Conservation (phyloP, 352 stramenopile species). For the Globisporangium polare region DNA sequence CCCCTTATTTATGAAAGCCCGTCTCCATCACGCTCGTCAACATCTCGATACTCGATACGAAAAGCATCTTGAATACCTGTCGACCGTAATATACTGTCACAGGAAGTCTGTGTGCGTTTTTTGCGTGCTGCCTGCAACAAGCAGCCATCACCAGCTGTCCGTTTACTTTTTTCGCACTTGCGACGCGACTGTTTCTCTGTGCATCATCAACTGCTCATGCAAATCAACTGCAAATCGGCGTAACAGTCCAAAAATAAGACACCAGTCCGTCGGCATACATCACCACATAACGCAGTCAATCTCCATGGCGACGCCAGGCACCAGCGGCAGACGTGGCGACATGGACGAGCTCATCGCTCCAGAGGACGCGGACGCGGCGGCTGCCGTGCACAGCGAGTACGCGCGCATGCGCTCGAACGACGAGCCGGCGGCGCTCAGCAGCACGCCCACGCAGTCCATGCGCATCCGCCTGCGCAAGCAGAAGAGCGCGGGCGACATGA, state of each 20-base stretch:
- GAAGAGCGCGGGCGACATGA: neutral
- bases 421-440: neutral
- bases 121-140: neutral
- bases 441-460: conserved; percentile 6
- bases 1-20: neutral
- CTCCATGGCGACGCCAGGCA: neutral
- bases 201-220: neutral
- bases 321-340: neutral
- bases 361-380: neutral
- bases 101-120: neutral
- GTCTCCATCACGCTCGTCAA: neutral
- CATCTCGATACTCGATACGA: neutral
- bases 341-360: conserved; percentile 1
- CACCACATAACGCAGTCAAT: neutral
- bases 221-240: neutral
- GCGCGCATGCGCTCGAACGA: neutral
- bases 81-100: neutral
- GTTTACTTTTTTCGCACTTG: neutral
- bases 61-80: neutral
- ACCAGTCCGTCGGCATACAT: neutral
- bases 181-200: neutral
- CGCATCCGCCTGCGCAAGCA: conserved; percentile 6
- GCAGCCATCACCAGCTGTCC: neutral
- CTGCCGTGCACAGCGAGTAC: neutral
- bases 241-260: neutral